A percentile compares a stretch with the other conserved stretches of the same genome.
Evolutionary conservation across 441 rosid genomes (phyloP).

Genomic region (Euphorbia corollata): DNA sequence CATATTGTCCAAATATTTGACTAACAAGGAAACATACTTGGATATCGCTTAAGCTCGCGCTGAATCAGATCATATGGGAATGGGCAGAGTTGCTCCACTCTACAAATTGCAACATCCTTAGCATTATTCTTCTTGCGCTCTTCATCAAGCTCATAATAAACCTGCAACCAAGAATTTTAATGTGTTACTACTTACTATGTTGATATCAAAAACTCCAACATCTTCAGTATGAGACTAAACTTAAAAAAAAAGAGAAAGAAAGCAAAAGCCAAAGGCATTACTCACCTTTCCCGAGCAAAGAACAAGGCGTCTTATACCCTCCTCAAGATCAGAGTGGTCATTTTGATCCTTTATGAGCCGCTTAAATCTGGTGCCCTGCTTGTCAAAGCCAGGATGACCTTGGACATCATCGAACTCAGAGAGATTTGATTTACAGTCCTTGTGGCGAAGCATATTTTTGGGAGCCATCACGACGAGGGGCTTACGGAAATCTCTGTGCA

Average conservation of each 20-base stretch:
- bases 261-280: too few species aligned
- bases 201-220: too few species aligned
- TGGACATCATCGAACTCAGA: conserved; percentile 96
- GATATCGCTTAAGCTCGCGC: conserved; percentile 90
- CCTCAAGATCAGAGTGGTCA: conserved; percentile 75
- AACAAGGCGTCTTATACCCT: conserved; percentile 79
- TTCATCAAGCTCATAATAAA: conserved; percentile 90
- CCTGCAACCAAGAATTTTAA: conserved; percentile 31
- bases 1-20: too few species aligned
- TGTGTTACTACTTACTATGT: too few species aligned
- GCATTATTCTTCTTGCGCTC: conserved; percentile 59
- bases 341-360: conserved; percentile 91
- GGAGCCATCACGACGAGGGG: conserved; percentile 91
- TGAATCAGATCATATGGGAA: conserved; percentile 91
- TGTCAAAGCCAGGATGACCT: conserved; percentile 98
- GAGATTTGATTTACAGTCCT: conserved; percentile 90
- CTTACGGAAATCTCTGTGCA: conserved; percentile 92
- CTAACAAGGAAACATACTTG: conserved; percentile 43
- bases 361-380: conserved; percentile 96
- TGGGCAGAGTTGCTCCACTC: conserved; percentile 94
- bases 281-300: conserved; percentile 95
- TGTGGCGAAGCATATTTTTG: conserved; percentile 91
- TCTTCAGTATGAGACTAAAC: too few species aligned
- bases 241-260: too few species aligned
- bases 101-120: conserved; percentile 76